Evolutionary conservation across 139 green algal species (phyloP).

Genomic region (Zygnema circumcarinatum): DNA sequence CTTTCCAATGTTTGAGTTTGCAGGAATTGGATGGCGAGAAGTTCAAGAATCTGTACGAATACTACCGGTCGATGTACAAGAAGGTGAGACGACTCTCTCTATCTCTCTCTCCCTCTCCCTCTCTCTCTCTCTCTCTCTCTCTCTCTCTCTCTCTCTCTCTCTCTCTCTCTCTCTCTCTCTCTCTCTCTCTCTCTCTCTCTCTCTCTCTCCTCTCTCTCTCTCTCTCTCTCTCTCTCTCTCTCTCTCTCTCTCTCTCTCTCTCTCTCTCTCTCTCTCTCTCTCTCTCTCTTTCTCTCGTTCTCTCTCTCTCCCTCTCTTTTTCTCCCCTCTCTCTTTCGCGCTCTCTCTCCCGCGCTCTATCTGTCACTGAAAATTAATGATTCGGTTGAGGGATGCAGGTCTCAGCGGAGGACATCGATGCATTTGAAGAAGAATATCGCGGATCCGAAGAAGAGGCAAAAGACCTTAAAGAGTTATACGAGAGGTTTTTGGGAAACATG

Average conservation of each 20-base stretch:
- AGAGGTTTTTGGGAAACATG: constrained; percentile 83
- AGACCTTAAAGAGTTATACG: constrained; percentile 82
- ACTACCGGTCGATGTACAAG: constrained; percentile 78
- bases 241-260: not conserved
- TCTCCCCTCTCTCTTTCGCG: not conserved
- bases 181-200: not conserved
- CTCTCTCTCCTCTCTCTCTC: not conserved
- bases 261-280: not conserved
- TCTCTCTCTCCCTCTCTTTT: not conserved
- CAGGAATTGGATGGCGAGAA: constrained; percentile 61
- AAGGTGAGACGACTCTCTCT: constrained; percentile 53
- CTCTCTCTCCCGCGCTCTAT: not conserved
- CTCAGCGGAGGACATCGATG: constrained; percentile 71
- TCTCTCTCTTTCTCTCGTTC: not conserved
- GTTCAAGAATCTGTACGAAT: constrained; percentile 79
- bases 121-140: not conserved
- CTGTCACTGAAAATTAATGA: no score
- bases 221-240: not conserved
- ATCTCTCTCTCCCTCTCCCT: not conserved
- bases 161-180: not conserved
- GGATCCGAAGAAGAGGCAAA: constrained; percentile 76
- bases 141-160: not conserved
- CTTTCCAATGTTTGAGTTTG: not conserved
- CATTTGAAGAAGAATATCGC: constrained; percentile 73
- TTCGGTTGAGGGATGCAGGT: constrained; percentile 60